These are phyloP conservation scores for Grifola frondosa DNA, from an alignment of 1,284 basidiomycete genomes.

Conservation along the genomic window DNA sequence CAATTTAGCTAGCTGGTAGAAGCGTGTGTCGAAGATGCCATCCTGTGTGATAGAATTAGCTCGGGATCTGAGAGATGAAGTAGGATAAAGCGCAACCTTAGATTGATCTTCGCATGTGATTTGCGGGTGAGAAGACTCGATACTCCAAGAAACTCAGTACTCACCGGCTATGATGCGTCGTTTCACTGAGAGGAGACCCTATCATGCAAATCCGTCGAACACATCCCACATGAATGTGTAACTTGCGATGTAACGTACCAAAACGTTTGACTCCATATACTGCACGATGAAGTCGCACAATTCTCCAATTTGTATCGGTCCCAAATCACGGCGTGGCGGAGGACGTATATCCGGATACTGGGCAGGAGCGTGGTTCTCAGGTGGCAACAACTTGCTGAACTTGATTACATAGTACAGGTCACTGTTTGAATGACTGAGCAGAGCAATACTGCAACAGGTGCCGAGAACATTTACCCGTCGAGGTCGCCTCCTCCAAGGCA, in stretches of 20 bases:
- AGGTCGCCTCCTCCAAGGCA: constrained; percentile 67
- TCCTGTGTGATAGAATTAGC: constrained; percentile 34
- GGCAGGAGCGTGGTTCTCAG: constrained; percentile 34
- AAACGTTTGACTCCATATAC: constrained; percentile 73
- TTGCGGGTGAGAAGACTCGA: constrained; percentile 28
- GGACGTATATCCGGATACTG: constrained; percentile 33
- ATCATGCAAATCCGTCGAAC: constrained; percentile 21
- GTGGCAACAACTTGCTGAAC: constrained; percentile 40
- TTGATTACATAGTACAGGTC: constrained; percentile 25
- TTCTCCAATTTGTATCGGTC: constrained; percentile 62
- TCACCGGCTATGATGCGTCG: constrained; percentile 66
- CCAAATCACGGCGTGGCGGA: too few species aligned
- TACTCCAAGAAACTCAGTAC: too few species aligned
- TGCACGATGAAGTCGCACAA: constrained; percentile 78
- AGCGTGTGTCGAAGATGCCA: constrained; percentile 60
- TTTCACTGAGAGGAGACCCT: constrained; percentile 51
- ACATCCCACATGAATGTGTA: constrained; percentile 33
- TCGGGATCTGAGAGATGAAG: background rate
- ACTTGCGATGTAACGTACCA: background rate
- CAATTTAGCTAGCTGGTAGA: constrained; percentile 58
- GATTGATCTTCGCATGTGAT: constrained; percentile 2
- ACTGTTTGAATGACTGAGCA: constrained; percentile 14
- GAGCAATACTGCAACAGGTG: constrained; percentile 3
- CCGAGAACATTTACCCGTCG: constrained; percentile 51
- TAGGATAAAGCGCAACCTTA: background rate